Evolutionary conservation across 768 basidiomycete genomes (phyloP).

Genomic region (Termitomyces sp.): DNA sequence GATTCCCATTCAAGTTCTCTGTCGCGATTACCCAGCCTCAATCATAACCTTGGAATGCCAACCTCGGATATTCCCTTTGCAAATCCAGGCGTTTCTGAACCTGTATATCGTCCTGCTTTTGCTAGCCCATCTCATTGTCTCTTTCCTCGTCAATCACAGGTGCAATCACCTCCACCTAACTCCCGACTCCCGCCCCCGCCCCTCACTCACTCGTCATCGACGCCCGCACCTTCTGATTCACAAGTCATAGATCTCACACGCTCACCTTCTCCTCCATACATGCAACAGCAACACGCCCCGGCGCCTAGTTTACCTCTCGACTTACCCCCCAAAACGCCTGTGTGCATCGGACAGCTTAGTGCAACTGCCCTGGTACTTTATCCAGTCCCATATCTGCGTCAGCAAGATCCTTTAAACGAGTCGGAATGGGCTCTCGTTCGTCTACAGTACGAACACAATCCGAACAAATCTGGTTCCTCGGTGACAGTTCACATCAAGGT

Average conservation of each 20-base stretch:
- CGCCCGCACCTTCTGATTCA: constrained; percentile 25
- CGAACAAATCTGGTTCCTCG: constrained; percentile 44
- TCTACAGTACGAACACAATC: constrained; percentile 64
- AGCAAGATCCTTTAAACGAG: constrained; percentile 39
- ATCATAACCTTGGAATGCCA: constrained; percentile 7
- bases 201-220: constrained; percentile 15
- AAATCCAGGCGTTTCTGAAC: constrained; percentile 15
- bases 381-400: constrained; percentile 62
- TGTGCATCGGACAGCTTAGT: constrained; percentile 84
- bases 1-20: constrained; percentile 5
- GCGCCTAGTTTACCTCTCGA: constrained; percentile 43
- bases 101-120: constrained; percentile 46
- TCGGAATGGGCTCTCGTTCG: constrained; percentile 67
- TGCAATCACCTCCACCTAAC: constrained; percentile 21
- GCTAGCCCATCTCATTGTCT: constrained; percentile 35
- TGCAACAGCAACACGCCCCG: constrained; percentile 20
- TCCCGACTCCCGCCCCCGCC: constrained; percentile 17
- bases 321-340: constrained; percentile 72
- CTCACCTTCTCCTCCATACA: constrained; percentile 50
- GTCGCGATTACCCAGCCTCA: constrained; percentile 20
- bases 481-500: constrained; percentile 80
- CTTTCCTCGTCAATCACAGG: constrained; percentile 20
- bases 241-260: constrained; percentile 75
- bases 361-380: constrained; percentile 85
- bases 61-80: constrained; percentile 14